Base-by-base conservation (phyloP, 192 early-diverging fungal genomes). In the Funneliformis mosseae region DNA sequence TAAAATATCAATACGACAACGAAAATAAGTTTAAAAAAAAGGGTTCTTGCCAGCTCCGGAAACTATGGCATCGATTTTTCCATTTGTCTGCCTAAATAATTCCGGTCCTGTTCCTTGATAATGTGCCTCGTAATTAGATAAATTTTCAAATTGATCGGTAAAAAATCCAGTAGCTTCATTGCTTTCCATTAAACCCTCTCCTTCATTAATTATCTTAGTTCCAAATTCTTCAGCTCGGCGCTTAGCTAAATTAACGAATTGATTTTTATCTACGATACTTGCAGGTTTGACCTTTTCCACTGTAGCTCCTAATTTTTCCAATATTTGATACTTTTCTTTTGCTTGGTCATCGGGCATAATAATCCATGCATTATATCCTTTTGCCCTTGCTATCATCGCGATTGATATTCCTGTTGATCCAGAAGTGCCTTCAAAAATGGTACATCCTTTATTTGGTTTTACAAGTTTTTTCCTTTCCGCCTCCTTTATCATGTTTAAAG, bases 331-430 rank as follows among this genome's bases (percentile, higher is more conserved):
- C 80, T 99, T 99, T 76, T 99, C 97, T 11, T 88, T 69, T 3
- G 97, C 95, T 81, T 93, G 92, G 82, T 99, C 97, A 84, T 96
- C 95, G 14, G 97, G 97, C 95, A 99, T 95, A 11, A 98, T 94
- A 67, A 99, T 98, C 85, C 96, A 95, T 82, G 95, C 95, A 62
- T 88, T 86, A 83, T 99, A 98, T 12, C 98, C 97, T 45, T 91
- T 92, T 1, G 97, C 97, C 18, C 92, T 89, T 18, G 94, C 92
- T 55, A 98, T 92, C 86, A 94, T 92, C 5, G 98, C 97, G 45
- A 99, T 88, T 5, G 97, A 96, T 43, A 99, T 97, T 5, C 98
- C 98, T 1, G 98, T 99, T 3, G 94, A 95, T 8, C 98, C 98
- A 12, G 96, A 95, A 0, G 98, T 99, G 41, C 97, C 97, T 78